Conservation (phyloP, 257 asterid genomes). For the Nicotiana attenuata region DNA sequence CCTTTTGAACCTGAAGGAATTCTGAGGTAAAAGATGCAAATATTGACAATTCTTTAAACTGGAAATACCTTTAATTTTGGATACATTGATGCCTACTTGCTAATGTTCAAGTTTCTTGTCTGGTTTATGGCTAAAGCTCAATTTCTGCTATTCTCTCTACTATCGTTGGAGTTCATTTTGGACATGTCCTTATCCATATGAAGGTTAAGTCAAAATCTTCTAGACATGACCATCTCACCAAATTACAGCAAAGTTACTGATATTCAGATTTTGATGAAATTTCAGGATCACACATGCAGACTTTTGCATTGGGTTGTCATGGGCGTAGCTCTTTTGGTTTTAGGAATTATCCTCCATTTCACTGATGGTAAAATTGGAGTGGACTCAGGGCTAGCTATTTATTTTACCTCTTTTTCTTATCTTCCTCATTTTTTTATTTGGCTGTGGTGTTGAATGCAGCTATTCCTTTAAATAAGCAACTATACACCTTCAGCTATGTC, state of each 20-base stretch:
- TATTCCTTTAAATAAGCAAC: conserved; percentile 68
- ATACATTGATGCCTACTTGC: background rate
- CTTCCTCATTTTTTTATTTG: background rate
- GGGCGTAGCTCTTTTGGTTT: conserved; percentile 48
- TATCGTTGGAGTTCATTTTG: conserved; percentile 61
- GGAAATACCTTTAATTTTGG: background rate
- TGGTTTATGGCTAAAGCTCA: conserved; percentile 46
- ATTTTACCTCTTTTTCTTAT: background rate
- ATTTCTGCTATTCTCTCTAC: conserved; percentile 71
- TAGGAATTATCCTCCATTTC: conserved; percentile 59
- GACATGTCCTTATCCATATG: conserved; percentile 62
- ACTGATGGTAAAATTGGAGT: conserved; percentile 42
- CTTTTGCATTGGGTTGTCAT: conserved; percentile 52
- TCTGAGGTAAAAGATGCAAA: conserved; percentile 42
- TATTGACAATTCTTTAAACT: background rate
- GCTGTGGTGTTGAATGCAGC: conserved; percentile 34
- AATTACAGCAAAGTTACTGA: background rate
- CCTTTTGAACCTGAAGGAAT: conserved; percentile 85
- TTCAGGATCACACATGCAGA: conserved; percentile 58
- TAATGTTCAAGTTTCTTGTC: background rate
- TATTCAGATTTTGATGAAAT: background rate
- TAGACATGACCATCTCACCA: background rate
- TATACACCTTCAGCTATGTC: conserved; percentile 68
- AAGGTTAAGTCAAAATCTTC: conserved; percentile 29
- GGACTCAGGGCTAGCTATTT: background rate